Base-by-base conservation (phyloP, 2,329 filamentous ascomycete species). In the Phaeomoniella chlamydospora region DNA sequence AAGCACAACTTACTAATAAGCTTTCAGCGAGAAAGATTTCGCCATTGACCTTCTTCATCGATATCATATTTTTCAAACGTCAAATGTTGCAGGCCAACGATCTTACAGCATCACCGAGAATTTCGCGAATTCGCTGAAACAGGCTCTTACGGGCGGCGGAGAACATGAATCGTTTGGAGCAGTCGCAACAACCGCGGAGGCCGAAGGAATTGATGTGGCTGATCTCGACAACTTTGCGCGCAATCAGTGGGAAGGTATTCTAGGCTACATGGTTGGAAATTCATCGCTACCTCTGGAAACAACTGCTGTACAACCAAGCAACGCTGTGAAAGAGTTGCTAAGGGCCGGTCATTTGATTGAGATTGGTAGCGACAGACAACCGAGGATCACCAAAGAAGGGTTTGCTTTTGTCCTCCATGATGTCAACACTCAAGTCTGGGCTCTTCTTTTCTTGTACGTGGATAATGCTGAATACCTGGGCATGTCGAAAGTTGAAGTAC, bases 391-490 rank as follows among this genome's bases (percentile, higher is more conserved):
- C 0, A 79, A 94, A 52, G 77, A 83, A 2, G 90, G 90, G 5
- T 98, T 98, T 54, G 87, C 84, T 0, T 98, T 98, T 51, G 67
- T 98, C 38, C 67, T 98, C 5, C 88, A 96, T 50, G 88, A 94
- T 52, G 80, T 88, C 40, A 96, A 94, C 55, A 86, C 88, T 0
- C 90, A 98, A 57, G 86, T 98, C 22, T 98, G 90, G 90, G 90
- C 86, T 16, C 67, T 98, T 33, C 68, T 98, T 22, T 79, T 98
- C 18, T 77, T 94, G 18, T 98, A 94, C 68, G 76, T 98, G 35
- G 83, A 92, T 46, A 81, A 85, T 41, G 80, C 81, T 31, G 79
- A 85, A 47, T 64, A 67, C 37, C 70, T 82, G 12, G 72, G 73
- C 18, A 80, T 94, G 68, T 85, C 94, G 45, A 78, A 81, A 40